A percentile compares a stretch with the other conserved stretches of the same genome.
Evolutionary conservation across 768 basidiomycete genomes (phyloP).

Genomic region (Roridomyces roridus): DNA sequence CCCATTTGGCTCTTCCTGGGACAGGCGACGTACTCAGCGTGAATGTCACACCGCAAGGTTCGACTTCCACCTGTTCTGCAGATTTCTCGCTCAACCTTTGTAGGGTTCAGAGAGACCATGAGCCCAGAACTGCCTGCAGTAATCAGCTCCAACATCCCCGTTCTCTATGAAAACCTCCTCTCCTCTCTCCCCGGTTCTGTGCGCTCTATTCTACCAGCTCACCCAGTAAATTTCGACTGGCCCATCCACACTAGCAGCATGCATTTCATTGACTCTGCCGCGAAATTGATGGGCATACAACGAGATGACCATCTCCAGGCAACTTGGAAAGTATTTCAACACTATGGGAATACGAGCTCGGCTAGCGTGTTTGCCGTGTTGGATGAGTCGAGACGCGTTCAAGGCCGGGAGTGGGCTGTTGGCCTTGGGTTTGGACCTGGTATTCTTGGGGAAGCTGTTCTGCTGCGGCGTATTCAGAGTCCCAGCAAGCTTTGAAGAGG

Average conservation of each 20-base stretch:
- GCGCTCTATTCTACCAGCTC: background rate
- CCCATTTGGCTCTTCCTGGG: constrained; percentile 16
- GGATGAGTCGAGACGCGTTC: background rate
- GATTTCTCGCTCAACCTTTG: background rate
- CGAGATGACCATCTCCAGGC: constrained; percentile 4
- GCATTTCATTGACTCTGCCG: background rate
- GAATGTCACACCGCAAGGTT: constrained; percentile 3
- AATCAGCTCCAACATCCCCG: background rate
- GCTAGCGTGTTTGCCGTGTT: constrained; percentile 7
- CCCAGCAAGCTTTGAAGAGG: background rate
- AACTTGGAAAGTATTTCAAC: constrained; percentile 20
- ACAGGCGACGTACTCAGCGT: background rate
- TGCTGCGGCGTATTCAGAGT: constrained; percentile 3
- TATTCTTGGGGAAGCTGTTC: background rate
- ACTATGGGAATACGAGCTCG: constrained; percentile 19
- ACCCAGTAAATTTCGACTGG: constrained; percentile 14
- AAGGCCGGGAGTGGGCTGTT: constrained; percentile 16
- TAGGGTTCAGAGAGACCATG: constrained; percentile 5
- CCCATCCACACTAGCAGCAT: constrained; percentile 12
- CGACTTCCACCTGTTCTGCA: no score
- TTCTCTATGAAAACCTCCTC: constrained; percentile 8
- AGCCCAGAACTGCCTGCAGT: constrained; percentile 1
- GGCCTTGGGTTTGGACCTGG: constrained; percentile 16
- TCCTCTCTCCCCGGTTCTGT: background rate
- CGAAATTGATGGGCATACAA: background rate